phyloP scores from a whole-genome alignment of 257 asterid genomes.

The Prunella vulgaris region DNA sequence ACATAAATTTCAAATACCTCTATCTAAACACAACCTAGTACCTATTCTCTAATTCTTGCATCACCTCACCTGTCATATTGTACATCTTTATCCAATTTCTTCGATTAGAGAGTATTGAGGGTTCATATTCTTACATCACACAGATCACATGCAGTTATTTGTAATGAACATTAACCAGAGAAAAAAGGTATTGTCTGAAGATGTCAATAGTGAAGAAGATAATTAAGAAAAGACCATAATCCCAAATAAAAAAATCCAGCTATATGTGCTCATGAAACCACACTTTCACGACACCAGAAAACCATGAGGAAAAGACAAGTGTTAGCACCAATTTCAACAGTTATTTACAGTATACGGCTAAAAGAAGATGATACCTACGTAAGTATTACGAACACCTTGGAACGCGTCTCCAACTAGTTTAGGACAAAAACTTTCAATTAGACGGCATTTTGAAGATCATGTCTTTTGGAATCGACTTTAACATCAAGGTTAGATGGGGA shows the following conservation, averaged over 20 bases:
- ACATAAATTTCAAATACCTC: too few species aligned
- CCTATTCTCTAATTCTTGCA: background rate
- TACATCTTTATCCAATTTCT: too few species aligned
- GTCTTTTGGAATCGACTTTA: conserved; percentile 25
- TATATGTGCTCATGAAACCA: conserved; percentile 13
- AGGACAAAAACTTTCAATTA: conserved; percentile 19
- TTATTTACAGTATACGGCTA: conserved; percentile 30
- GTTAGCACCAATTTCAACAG: conserved; percentile 14
- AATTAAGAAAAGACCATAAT: background rate
- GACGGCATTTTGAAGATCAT: conserved; percentile 9
- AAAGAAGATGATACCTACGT: conserved; percentile 14
- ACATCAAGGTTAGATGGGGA: conserved; percentile 37
- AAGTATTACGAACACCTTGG: conserved; percentile 6
- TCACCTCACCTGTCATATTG: too few species aligned
- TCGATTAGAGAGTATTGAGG: too few species aligned
- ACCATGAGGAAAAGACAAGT: background rate
- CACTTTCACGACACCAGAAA: conserved; percentile 1
- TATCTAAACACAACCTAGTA: too few species aligned
- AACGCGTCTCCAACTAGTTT: background rate
- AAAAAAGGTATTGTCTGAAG: background rate
- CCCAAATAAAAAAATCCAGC: background rate
- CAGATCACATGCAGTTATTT: too few species aligned
- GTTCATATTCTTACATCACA: background rate
- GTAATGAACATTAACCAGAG: background rate
- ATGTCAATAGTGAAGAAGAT: background rate